phyloP scores from a whole-genome alignment of 345 rosid species.

The Populus euphratica region DNA sequence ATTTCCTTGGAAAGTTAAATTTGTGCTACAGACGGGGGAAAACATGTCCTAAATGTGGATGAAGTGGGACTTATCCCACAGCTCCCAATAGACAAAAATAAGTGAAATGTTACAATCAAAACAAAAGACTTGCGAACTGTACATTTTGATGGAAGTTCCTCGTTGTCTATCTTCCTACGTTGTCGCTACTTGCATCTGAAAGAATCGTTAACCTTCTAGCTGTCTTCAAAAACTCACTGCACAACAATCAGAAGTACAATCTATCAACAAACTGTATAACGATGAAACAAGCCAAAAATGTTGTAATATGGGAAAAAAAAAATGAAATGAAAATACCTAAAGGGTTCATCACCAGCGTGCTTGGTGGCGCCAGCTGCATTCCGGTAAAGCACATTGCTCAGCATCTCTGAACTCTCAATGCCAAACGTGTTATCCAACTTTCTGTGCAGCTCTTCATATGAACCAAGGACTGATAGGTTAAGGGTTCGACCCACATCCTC shows the following conservation, averaged over 20 bases:
- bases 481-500: conserved; percentile 83
- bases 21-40: conserved; percentile 10
- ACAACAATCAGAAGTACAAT: conserved; percentile 3
- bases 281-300: background rate
- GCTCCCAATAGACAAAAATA: conserved; percentile 6
- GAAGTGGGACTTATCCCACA: conserved; percentile 21
- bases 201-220: conserved; percentile 77
- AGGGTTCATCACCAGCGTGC: conserved; percentile 79
- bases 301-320: too few relatives aligned
- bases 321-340: conserved; percentile 39
- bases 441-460: conserved; percentile 67
- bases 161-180: conserved; percentile 41
- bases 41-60: conserved; percentile 22
- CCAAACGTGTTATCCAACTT: conserved; percentile 76
- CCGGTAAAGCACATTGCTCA: conserved; percentile 60
- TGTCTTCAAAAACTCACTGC: conserved; percentile 81
- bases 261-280: background rate
- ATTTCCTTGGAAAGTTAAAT: background rate
- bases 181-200: conserved; percentile 62
- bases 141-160: conserved; percentile 25
- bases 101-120: background rate
- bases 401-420: conserved; percentile 58
- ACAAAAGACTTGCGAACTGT: conserved; percentile 26
- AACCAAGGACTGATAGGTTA: conserved; percentile 64
- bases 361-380: conserved; percentile 60